phyloP scores from a whole-genome alignment of 2,329 filamentous ascomycete genomes.

The Xylariales sp. region DNA sequence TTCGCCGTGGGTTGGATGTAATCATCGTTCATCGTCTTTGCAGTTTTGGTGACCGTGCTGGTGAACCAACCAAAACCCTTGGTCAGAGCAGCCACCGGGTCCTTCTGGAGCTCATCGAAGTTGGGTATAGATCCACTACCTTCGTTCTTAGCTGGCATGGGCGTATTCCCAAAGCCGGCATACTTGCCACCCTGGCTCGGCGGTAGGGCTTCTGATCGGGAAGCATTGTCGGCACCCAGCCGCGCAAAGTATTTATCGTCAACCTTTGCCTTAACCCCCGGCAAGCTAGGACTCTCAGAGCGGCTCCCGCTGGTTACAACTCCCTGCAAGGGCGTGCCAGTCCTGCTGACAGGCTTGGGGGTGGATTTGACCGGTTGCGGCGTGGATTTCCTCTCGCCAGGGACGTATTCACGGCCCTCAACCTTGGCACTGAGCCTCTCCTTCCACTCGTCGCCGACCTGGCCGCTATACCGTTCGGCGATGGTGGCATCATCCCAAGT shows the following conservation, averaged over 20 bases:
- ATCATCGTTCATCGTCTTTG: slow-evolving; percentile 84
- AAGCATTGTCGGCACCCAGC: slow-evolving; percentile 78
- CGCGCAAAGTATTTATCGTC: slow-evolving; percentile 89
- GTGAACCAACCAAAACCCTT: slow-evolving; percentile 96
- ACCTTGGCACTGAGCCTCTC: slow-evolving; percentile 83
- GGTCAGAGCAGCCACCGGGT: slow-evolving; percentile 80
- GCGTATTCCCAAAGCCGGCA: slow-evolving; percentile 79
- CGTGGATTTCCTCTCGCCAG: slow-evolving; percentile 55
- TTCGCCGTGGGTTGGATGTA: slow-evolving; percentile 92
- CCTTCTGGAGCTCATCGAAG: slow-evolving; percentile 85
- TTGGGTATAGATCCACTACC: slow-evolving; percentile 52
- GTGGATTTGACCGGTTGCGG: slow-evolving; percentile 28
- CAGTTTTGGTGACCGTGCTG: slow-evolving; percentile 81
- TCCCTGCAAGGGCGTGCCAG: slow-evolving; percentile 31
- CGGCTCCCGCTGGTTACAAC: slow-evolving; percentile 31
- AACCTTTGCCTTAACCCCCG: slow-evolving; percentile 52
- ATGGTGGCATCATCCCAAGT: slow-evolving; percentile 86
- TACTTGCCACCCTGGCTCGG: slow-evolving; percentile 94
- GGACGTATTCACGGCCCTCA: slow-evolving; percentile 82
- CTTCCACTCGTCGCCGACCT: slow-evolving; percentile 93
- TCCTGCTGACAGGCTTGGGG: slow-evolving; percentile 27
- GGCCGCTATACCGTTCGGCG: slow-evolving; percentile 82
- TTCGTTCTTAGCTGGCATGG: slow-evolving; percentile 45
- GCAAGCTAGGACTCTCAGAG: slow-evolving; percentile 33
- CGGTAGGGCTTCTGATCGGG: slow-evolving; percentile 66